A percentile compares a stretch with the other conserved stretches of the same genome.
Conservation (phyloP, 148 eudicot species). For the Suaeda aralocaspica region DNA sequence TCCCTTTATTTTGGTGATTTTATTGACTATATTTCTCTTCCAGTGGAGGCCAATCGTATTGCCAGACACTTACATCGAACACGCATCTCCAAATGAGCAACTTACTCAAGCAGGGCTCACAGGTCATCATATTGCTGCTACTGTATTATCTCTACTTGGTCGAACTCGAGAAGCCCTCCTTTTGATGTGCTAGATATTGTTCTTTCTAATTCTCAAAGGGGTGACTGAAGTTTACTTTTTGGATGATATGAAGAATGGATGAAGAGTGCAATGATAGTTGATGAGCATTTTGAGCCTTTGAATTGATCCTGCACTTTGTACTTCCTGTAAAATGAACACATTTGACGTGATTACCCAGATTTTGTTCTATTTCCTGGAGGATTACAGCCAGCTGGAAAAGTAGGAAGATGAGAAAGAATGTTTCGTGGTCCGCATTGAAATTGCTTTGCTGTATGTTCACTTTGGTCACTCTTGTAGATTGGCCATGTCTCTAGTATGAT, state of each 20-base stretch:
- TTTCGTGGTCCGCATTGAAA: background rate
- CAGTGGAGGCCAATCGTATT: constrained; percentile 94
- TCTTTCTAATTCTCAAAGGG: too few species aligned
- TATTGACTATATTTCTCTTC: constrained; percentile 1
- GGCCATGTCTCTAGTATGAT: too few species aligned
- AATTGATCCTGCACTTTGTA: background rate
- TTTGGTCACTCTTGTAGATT: background rate
- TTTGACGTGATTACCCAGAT: background rate
- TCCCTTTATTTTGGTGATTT: background rate
- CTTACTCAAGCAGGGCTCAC: constrained; percentile 70
- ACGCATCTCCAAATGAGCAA: constrained; percentile 67
- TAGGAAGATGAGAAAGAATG: background rate
- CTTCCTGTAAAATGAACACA: background rate
- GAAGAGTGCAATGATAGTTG: background rate
- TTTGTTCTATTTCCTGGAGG: background rate
- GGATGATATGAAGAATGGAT: background rate
- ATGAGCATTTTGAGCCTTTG: background rate
- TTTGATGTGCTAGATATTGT: constrained; percentile 52
- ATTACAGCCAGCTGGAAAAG: background rate
- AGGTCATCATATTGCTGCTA: constrained; percentile 91
- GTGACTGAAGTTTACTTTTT: background rate
- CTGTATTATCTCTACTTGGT: constrained; percentile 74
- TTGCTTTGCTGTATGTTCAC: background rate
- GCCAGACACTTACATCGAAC: constrained; percentile 82
- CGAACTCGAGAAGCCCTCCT: constrained; percentile 90